These are phyloP conservation scores for Backusella luteola DNA, from an alignment of 192 early-diverging fungal species.

Conservation along the genomic window DNA sequence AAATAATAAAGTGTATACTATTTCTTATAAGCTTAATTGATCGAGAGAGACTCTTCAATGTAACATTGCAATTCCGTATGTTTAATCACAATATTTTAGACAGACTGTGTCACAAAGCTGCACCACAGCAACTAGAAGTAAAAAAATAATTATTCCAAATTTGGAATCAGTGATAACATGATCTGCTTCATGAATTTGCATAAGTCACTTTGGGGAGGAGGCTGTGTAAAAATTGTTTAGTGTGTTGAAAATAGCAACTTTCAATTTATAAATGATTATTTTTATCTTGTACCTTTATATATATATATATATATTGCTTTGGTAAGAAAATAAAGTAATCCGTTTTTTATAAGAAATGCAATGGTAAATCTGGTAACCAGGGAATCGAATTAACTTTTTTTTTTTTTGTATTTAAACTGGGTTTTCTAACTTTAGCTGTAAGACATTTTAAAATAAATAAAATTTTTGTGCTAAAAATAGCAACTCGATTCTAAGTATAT, in stretches of 20 bases:
- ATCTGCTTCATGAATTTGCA: not conserved
- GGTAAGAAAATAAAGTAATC: not conserved
- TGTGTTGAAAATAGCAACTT: not conserved
- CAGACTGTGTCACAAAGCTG: not conserved
- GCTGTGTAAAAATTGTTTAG: not conserved
- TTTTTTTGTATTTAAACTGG: not conserved
- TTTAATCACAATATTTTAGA: not conserved
- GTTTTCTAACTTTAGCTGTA: not conserved
- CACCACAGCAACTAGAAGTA: not conserved
- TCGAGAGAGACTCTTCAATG: not conserved
- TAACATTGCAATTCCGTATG: not conserved
- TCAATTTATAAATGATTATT: not conserved
- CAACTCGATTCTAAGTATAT: not conserved
- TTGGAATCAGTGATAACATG: not conserved
- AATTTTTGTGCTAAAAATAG: not conserved
- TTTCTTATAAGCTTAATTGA: not conserved
- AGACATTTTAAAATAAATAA: constrained; percentile 6
- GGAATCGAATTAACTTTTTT: not conserved
- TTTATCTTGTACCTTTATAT: not conserved
- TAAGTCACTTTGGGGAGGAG: not conserved
- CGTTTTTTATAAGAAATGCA: not conserved
- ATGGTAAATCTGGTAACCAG: not conserved
- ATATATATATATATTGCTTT: not conserved
- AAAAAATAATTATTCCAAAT: constrained; percentile 2
- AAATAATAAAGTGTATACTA: not conserved